phyloP scores from a whole-genome alignment of 2,329 filamentous ascomycete species.

The Fusarium chaquense region DNA sequence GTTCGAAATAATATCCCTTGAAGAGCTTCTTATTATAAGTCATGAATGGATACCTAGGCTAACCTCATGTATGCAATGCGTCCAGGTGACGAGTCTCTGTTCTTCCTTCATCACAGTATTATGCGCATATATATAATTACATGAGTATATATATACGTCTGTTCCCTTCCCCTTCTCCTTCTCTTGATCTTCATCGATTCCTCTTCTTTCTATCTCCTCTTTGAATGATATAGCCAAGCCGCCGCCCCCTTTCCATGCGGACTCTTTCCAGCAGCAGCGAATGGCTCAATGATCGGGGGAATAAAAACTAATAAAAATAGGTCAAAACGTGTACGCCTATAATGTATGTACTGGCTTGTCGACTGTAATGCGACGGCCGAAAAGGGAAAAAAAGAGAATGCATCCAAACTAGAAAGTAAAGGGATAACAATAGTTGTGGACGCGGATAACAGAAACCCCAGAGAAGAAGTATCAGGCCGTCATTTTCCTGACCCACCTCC shows the following conservation, averaged over 20 bases:
- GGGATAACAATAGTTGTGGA: constrained; percentile 6
- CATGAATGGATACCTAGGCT: not conserved
- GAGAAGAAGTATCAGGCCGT: constrained; percentile 15
- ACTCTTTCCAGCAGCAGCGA: not conserved
- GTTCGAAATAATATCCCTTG: not conserved
- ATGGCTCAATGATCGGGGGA: not conserved
- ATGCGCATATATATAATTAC: constrained; percentile 41
- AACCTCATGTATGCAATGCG: not conserved
- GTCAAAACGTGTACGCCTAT: constrained; percentile 32
- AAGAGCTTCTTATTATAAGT: not conserved
- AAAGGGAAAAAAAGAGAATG: not conserved
- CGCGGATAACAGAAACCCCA: constrained; percentile 1
- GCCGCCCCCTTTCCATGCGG: not conserved
- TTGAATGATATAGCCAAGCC: not conserved
- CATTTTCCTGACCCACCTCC: constrained; percentile 24
- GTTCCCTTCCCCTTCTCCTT: not conserved
- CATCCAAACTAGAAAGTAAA: not conserved
- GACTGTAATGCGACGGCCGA: constrained; percentile 12
- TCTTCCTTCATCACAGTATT: constrained; percentile 37
- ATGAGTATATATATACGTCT: constrained; percentile 38
- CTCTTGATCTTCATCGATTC: not conserved
- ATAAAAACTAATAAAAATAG: constrained; percentile 12
- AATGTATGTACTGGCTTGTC: constrained; percentile 14
- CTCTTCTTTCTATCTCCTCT: constrained; percentile 9
- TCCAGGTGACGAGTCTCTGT: constrained; percentile 25